These are phyloP conservation scores for Boletus huronensis DNA, from an alignment of 768 basidiomycete genomes.

Conservation along the genomic window DNA sequence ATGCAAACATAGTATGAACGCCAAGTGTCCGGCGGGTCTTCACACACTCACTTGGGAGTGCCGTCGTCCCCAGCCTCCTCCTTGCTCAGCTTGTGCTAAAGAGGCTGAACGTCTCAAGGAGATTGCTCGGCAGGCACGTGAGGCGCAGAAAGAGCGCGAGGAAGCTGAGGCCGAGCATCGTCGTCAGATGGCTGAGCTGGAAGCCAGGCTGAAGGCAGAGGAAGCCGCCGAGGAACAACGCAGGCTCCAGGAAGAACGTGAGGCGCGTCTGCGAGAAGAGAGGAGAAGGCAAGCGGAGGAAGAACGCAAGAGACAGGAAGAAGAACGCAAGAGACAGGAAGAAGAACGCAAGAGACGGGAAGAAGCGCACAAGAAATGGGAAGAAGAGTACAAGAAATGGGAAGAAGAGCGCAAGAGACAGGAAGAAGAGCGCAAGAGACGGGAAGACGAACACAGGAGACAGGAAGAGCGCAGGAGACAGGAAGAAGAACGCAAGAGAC, in stretches of 20 bases:
- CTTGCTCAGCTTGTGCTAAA: slow-evolving; percentile 45
- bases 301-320: not conserved
- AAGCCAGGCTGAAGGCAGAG: slow-evolving; percentile 11
- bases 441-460: no score
- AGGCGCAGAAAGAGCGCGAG: slow-evolving; percentile 40
- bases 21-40: slow-evolving; percentile 39
- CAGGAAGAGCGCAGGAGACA: not conserved
- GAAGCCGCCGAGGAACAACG: slow-evolving; percentile 5
- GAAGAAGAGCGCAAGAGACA: no score
- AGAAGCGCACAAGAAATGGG: no score
- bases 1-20: slow-evolving; percentile 37
- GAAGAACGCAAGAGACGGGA: no score
- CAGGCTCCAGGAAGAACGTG: slow-evolving; percentile 21
- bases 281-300: slow-evolving; percentile 15
- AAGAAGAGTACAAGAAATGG: no score
- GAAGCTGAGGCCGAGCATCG: slow-evolving; percentile 40
- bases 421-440: no score
- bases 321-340: no score
- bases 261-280: slow-evolving; percentile 37
- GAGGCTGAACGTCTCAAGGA: slow-evolving; percentile 37
- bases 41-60: slow-evolving; percentile 47
- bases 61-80: slow-evolving; percentile 29
- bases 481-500: not conserved
- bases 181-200: slow-evolving; percentile 36
- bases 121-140: slow-evolving; percentile 36